Base-by-base conservation (phyloP, 495 filamentous ascomycete genomes). In the Penicillium salamii region DNA sequence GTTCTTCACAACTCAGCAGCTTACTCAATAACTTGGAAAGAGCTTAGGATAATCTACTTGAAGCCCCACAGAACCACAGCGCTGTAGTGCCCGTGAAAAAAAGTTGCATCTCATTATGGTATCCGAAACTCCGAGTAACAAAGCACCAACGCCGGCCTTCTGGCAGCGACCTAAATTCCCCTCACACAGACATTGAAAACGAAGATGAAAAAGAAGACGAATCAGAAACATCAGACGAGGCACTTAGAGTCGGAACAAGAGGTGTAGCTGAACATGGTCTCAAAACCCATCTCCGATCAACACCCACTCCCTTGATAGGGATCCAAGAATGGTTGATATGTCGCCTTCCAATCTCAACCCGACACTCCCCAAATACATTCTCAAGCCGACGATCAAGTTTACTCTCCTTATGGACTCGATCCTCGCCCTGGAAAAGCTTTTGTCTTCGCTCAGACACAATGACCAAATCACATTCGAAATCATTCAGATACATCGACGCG, bases 381-480 rank as follows among this genome's bases (percentile, higher is more conserved):
- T 24, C 36, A 19, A 48, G 23, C 13, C 46, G 17, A 14, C 46
- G 36, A 40, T 48, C 46, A 14, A 48, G 34, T 24, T 40, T 40
- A 13, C 46, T 48, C 35, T 32, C 26, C n/a, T 6, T 40, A 11
- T 48, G 46, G 1, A 40, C 26, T 40, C 26, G 46, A 40, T 48
- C 46, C n/a, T 32, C 36, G 0, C 26, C 46, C 28, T 48, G 46
- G 18, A 48, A 48, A 7, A 48, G 35, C 12, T 39, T 8, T 18
- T 48, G 46, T 20, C 46, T 40, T 17, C 46, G 26, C 8, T 48
- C 46, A 5, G 46, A 48, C 7, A 48, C 46, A 39, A 48, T 40
- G 12, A 48, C 36, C 26, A 48, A 14, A 9, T 28, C 46, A 48
- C 46, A 48, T 17, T 48, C 46, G 6, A 32, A 48, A 13, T 40